Evolutionary conservation across 2,329 filamentous ascomycete genomes (phyloP), one percentile per base, ranked within the genome.

Genomic region (Pseudogymnoascus sp.): DNA sequence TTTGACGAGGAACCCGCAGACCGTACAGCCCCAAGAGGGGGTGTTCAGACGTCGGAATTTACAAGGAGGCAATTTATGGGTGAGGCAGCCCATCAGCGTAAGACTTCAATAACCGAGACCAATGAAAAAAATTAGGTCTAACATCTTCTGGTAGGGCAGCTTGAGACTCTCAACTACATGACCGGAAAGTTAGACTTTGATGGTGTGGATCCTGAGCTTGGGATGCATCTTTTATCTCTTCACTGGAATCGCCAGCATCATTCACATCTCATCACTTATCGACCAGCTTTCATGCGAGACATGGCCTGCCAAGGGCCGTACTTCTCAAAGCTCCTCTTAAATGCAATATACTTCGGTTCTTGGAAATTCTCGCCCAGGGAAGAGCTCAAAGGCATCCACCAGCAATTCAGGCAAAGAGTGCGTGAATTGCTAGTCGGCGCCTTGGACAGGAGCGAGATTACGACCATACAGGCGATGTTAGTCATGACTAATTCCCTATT

Each of bases 201-300:
- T 67, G 81, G 81, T 1, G 76, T 84, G 1, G 77, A 81, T 33
- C 77, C 80, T 0, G 78, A 82, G 11, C 67, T 83, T 6, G 81
- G 76, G 2, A 78, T 82, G 73, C 79, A 83, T 61, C 69, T 84
- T 4, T 71, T 84, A 0, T 75, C 75, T 2, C 69, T 84, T 0
- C 79, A 82, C 62, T 83, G 80, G 79, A 83, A 80, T 67, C 77
- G 81, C 4, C 80, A 83, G 64, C 80, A 82, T 64, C 76, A 80
- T 61, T 76, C 79, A 5, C 75, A 76, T 62, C 66, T 79, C 0
- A 73, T 82, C 47, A 79, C 78, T 0, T 83, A 84, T 68, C 78
- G 82, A 0, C 79, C 82, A 0, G 78, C 76, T 0, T 82, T 84
- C 56, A 82, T 81, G 78, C 69, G 78, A 80, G 33, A 35, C 11